Evolutionary conservation across 257 asterid genomes (phyloP).

Genomic region (Rehmannia glutinosa): DNA sequence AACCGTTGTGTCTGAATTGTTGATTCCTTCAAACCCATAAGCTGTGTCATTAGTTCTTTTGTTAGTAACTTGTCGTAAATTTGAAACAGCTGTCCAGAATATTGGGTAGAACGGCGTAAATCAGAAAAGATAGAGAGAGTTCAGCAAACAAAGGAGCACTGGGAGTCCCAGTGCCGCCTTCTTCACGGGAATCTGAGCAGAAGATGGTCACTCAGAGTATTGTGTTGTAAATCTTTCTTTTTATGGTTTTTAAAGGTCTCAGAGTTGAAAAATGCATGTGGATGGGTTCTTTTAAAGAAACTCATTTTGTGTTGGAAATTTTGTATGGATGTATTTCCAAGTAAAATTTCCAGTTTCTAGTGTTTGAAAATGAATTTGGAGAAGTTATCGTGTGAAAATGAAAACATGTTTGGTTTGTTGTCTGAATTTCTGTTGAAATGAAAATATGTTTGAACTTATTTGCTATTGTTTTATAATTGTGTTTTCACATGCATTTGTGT

Average conservation of each 20-base stretch:
- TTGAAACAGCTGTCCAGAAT: conserved; percentile 67
- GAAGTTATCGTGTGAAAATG: too few relatives aligned
- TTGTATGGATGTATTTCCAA: too few relatives aligned
- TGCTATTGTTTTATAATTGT: too few relatives aligned
- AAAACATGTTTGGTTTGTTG: too few relatives aligned
- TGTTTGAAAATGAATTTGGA: too few relatives aligned
- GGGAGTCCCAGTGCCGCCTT: conserved; percentile 84
- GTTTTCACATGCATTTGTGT: too few relatives aligned
- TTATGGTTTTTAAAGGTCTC: not conserved
- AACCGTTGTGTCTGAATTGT: not conserved
- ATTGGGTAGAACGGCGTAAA: conserved; percentile 71
- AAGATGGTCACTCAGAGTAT: not conserved
- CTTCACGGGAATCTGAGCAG: conserved; percentile 53
- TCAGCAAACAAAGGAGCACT: conserved; percentile 76
- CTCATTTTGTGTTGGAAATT: too few relatives aligned
- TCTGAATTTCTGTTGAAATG: too few relatives aligned
- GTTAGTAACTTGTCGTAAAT: not conserved
- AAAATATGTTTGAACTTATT: too few relatives aligned
- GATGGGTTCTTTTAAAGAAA: too few relatives aligned
- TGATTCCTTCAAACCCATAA: not conserved
- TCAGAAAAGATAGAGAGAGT: conserved; percentile 68
- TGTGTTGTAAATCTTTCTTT: not conserved
- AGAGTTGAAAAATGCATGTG: too few relatives aligned
- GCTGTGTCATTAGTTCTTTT: not conserved
- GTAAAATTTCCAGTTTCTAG: too few relatives aligned